Base-by-base conservation (phyloP, 768 basidiomycete species). In the Boletus reticuloceps region DNA sequence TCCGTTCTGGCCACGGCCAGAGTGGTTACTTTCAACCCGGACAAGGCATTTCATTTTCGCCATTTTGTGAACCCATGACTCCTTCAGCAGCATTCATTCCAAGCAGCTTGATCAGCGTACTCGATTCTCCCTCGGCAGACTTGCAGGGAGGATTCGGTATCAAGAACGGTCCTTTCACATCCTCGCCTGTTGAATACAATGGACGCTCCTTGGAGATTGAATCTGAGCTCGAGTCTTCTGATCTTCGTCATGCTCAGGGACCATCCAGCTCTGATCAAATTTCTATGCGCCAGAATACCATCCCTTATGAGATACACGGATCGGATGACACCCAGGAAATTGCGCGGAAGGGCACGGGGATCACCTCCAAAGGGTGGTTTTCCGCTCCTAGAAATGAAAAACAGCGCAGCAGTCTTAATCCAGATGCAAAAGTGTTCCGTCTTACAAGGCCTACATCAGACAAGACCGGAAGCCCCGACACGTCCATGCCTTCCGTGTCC, bases 401-500 rank as follows among this genome's bases (percentile, higher is more conserved):
- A 65, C 72, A 79, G 54, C 83, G 77, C 74, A 88, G 82, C 65
- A 83, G 85, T 8, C 79, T 94, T 55, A 94, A 94, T 70, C 91
- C 91, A 2, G 88, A 88, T 69, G 91, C 91, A 50, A 91, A 92
- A 66, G 90, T 84, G 52, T 94, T 94, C 75, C 85, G 78, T 64
- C 75, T 88, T 47, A 71, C 75, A 36, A 72, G 64, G 54, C 53
- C 58, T 31, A 52, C 58, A 52, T 47, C 55, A 2, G 55, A 60
- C 47, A 57, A 58, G 58, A 51, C 39, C 13, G 42, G 53, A 42
- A 50, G 50, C 45, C 29, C 44, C 8, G 66, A 66, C 36, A 29
- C 38, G 31, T 51, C 68, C 25, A 20, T 43, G 19, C 22, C 55
- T n/a, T 50, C 47, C 19, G 44, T 38, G 16, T 51, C 59, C 29